Conservation (phyloP, 2,329 filamentous ascomycete species). For the Penicillium sp. region DNA sequence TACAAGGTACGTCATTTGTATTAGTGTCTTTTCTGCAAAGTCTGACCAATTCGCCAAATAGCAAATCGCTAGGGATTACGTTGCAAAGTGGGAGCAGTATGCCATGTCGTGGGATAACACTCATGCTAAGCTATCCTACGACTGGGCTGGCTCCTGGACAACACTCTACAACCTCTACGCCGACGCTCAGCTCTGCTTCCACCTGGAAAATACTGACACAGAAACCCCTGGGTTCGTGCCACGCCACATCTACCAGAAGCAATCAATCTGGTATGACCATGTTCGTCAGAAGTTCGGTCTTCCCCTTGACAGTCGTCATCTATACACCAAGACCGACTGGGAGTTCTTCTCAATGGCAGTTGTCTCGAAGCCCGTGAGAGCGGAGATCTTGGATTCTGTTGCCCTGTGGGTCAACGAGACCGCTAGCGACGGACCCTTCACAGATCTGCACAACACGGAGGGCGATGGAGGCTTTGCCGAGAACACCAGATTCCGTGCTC, state of each 20-base stretch:
- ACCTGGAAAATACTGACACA: constrained; percentile 54
- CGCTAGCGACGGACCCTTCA: constrained; percentile 72
- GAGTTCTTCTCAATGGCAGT: constrained; percentile 86
- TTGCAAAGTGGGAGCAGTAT: constrained; percentile 70
- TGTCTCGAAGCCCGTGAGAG: constrained; percentile 66
- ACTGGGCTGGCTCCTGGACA: constrained; percentile 79
- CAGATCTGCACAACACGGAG: constrained; percentile 81
- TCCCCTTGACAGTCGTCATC: constrained; percentile 76
- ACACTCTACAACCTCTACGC: constrained; percentile 84
- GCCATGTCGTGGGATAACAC: constrained; percentile 69
- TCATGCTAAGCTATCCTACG: constrained; percentile 78
- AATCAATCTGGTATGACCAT: constrained; percentile 77
- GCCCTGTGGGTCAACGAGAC: constrained; percentile 86
- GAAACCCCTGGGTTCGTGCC: constrained; percentile 65
- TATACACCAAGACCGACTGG: constrained; percentile 91
- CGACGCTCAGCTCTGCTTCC: constrained; percentile 79
- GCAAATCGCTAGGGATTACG: constrained; percentile 66
- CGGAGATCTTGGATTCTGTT: constrained; percentile 72
- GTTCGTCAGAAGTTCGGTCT: constrained; percentile 81
- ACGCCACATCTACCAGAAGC: constrained; percentile 72
- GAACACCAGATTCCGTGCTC: constrained; percentile 71
- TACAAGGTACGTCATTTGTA: constrained; percentile 50
- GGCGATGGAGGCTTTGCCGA: constrained; percentile 72
- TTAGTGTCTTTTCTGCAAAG: not conserved
- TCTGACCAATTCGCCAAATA: constrained; percentile 21